These are phyloP conservation scores for Nannizziopsis arthrosporioides DNA, from an alignment of 2,329 filamentous ascomycete species.

Conservation along the genomic window DNA sequence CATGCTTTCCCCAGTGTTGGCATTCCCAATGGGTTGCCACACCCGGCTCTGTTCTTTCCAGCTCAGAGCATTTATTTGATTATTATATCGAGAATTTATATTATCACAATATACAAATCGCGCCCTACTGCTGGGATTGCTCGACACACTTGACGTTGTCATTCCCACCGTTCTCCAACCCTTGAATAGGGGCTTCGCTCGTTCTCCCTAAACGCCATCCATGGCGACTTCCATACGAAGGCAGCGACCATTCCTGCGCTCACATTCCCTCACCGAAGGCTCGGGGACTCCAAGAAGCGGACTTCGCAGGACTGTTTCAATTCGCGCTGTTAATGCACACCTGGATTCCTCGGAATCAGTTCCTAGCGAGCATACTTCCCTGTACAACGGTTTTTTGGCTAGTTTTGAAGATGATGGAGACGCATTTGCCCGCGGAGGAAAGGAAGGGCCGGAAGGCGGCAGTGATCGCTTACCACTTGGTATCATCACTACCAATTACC, in stretches of 20 bases:
- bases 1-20: constrained; percentile 3
- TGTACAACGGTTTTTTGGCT: constrained; percentile 29
- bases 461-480: not conserved
- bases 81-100: not conserved
- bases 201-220: constrained; percentile 3
- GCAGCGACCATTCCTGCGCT: not conserved
- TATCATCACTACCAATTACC: constrained; percentile 44
- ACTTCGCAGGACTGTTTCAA: constrained; percentile 17
- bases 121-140: too few relatives aligned
- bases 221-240: constrained; percentile 1
- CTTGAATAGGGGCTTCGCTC: constrained; percentile 5
- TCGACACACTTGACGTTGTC: too few relatives aligned
- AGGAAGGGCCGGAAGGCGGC: not conserved
- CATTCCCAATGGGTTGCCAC: not conserved
- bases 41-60: not conserved
- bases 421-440: not conserved
- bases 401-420: constrained; percentile 18
- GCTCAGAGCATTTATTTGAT: not conserved
- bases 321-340: constrained; percentile 15
- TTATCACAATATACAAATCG: not conserved
- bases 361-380: constrained; percentile 28
- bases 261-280: constrained; percentile 6
- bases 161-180: not conserved
- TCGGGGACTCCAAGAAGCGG: constrained; percentile 7
- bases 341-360: constrained; percentile 24